phyloP scores from a whole-genome alignment of 345 rosid genomes.

The Crucihimalaya himalaica region DNA sequence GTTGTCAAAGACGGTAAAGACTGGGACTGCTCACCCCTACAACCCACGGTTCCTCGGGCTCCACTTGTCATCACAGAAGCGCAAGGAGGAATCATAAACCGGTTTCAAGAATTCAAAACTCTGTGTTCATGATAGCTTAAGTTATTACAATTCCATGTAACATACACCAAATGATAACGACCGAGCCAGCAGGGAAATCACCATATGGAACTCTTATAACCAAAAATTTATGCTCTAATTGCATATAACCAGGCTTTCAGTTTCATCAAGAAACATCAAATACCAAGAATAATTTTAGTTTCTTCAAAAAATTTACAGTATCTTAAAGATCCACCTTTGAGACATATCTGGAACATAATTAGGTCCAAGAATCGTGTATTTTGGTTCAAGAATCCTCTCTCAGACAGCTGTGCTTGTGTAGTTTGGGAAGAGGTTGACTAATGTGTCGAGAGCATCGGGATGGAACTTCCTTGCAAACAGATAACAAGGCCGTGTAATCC shows the following conservation, averaged over 20 bases:
- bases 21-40: conserved; percentile 64
- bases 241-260: conserved; percentile 16
- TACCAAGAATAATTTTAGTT: conserved; percentile 14
- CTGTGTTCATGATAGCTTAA: not conserved
- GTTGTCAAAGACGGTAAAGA: conserved; percentile 44
- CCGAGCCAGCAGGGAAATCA: not conserved
- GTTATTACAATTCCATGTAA: conserved; percentile 3
- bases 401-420: conserved; percentile 47
- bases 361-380: conserved; percentile 23
- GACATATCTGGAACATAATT: conserved; percentile 13
- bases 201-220: conserved; percentile 7
- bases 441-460: conserved; percentile 63
- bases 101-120: not conserved
- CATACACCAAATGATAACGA: not conserved
- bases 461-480: conserved; percentile 90
- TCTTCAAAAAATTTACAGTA: conserved; percentile 32
- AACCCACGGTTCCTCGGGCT: conserved; percentile 54
- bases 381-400: conserved; percentile 39
- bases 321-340: conserved; percentile 22
- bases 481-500: conserved; percentile 87
- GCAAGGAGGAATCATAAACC: not conserved
- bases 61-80: conserved; percentile 47
- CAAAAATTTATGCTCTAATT: conserved; percentile 27
- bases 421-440: conserved; percentile 74
- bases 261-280: conserved; percentile 23